Evolutionary conservation across 2,329 filamentous ascomycete species (phyloP), one percentile per base, ranked within the genome.

Genomic region (Ceratocystis ficicola): DNA sequence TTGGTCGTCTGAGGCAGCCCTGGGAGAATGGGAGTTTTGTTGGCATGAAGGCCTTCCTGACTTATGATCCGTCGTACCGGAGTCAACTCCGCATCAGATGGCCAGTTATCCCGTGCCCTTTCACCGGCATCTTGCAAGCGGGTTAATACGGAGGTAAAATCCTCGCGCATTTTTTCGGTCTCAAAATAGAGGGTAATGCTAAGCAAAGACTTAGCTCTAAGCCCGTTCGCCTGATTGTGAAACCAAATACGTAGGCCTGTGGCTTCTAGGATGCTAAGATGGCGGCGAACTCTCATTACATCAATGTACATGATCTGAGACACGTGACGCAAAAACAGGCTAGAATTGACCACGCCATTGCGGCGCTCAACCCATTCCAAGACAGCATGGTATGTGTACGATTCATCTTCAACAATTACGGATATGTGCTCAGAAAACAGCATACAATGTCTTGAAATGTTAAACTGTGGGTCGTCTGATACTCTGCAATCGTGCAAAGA

Each of bases 241-340:
- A 61, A 67, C 52, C 44, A 60, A 7, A 65, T 7, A 5, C 57
- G 52, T 3, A 61, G 52, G 15, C 46, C 55, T 2, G 28, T 17
- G n/a, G 60, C 41, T 22, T 25, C 44, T 3, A 28, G 12, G 20
- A 36, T 5, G 22, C 61, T 44, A 10, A 25, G n/a, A 22, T 25
- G 15, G 8, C 52, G 55, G 17, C 44, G 22, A 20, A 63, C 59
- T 28, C 28, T 46, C 41, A 20, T 10, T 12, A 59, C 36, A 46
- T 67, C 59, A 22, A 67, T 55, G 12, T 67, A 61, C n/a, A 67
- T 67, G 36, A 67, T 65, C 5, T 60, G 63, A 28, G 41, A 61
- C 3, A 55, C 7, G 25, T 67, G 66, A 1, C 66, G 66, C 8
- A 65, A 15, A 25, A 65, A 67, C 3, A 67, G 30, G n/a, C 50